Evolutionary conservation across 805 yeast genomes (phyloP), one percentile per base, ranked within the genome.

Genomic region (Saitoella complicata): DNA sequence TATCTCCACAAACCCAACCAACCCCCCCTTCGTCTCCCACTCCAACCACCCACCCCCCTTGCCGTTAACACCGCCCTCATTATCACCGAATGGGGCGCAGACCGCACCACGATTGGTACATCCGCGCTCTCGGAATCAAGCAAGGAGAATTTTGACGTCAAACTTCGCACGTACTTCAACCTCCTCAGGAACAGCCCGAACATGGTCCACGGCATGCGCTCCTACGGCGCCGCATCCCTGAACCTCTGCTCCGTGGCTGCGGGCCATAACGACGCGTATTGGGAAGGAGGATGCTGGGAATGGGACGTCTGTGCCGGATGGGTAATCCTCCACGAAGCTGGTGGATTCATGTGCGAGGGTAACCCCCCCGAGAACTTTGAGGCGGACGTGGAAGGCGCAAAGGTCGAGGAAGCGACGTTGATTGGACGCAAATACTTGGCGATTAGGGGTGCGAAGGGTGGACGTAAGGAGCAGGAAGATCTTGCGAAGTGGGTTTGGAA

Each of bases 301-400:
- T 76, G 81, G 81, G 82, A 76, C 55, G 79, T 76, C 1, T 73
- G 79, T 56, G 82, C 80, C 10, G 78, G 80, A 37, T 76, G 79
- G 78, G 67, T 75, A 41, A 72, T 76, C 41, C 53, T 75, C 6
- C 61, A 65, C 39, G 82, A 76, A 50, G 69, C 78, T 8, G 82
- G 82, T 3, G 80, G 79, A 8, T 50, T 55, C 6, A 57, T 73
- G 40, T 21, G 21, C 21, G 21, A 21, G 9, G 39, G 12, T 12
- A 37, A 37, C 11, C 21, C 21, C 4, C 9, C 9, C 3, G 39
- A 37, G 4, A 37, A 10, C 12, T 9, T 10, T 12, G 21, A 8
- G n/a, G 21, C 21, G 21, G 21, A 21, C 4, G 10, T 37, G 9
- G 21, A n/a, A 9, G 39, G 39, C 39, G 12, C 9, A 10, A 12